These are phyloP conservation scores for Cucurbita moschata DNA, from an alignment of 306 rosid species.

Conservation along the genomic window DNA sequence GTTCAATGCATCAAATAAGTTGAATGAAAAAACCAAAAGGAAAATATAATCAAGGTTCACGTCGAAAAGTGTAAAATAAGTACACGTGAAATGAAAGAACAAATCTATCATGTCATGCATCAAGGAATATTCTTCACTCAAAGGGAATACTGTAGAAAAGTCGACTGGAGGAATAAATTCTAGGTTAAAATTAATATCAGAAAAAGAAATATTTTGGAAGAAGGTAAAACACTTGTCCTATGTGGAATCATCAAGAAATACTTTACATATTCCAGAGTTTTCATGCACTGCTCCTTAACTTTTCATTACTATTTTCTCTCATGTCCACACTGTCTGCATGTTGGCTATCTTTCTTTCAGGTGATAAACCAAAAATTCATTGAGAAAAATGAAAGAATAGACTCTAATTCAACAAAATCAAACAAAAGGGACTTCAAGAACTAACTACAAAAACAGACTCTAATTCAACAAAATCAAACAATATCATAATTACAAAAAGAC, in stretches of 20 bases:
- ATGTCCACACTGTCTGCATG: background rate
- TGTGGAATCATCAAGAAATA: background rate
- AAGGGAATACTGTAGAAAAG: background rate
- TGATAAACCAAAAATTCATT: background rate
- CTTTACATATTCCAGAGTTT: background rate
- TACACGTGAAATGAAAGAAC: background rate
- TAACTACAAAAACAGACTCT: background rate
- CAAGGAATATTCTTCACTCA: background rate
- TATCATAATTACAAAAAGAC: background rate
- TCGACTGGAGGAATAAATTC: background rate
- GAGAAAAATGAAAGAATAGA: background rate
- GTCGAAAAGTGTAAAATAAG: background rate
- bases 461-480: background rate
- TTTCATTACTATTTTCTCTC: background rate
- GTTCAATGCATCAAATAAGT: background rate
- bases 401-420: no score
- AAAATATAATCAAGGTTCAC: background rate
- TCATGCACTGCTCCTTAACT: background rate
- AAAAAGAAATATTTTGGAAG: background rate
- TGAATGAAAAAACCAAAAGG: background rate
- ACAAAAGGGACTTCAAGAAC: background rate
- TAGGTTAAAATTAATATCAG: background rate
- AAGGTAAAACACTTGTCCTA: background rate
- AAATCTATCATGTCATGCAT: background rate
- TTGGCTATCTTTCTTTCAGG: background rate